Evolutionary conservation across 176 grass and related monocot species (phyloP), one percentile per base, ranked within the genome.

Genomic region (Thalia dealbata): DNA sequence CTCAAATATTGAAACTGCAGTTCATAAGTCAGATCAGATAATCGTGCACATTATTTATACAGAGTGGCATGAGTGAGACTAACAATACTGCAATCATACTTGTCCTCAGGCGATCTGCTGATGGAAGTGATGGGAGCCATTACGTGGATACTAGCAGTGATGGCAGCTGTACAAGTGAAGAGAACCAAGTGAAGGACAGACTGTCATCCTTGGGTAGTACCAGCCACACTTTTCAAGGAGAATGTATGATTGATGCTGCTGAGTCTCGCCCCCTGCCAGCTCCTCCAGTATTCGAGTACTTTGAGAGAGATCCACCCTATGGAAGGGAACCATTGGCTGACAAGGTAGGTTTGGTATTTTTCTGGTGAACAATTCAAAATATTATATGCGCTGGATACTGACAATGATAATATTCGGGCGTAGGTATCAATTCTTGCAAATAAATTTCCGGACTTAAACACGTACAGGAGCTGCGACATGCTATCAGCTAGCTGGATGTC

Each of bases 401-500:
- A 23, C 44, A 48, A 61, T 86, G 27, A 51, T 42, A 11, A 10
- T 63, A 76, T 81, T 19, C 18, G 38, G 25, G 27, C 83, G 73
- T 78, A 95, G 91, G 88, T 90, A 79, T 85, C 79, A 64, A 73
- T 71, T 29, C 83, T 95, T 81, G 74, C 87, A 70, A 73, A 28
- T 61, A 95, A 82, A 71, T 95, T 84, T 75, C 87, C 87, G 35
- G 78, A 81, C 61, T 72, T 95, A 22, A 83, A 77, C 55, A 83
- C 73, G 14, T 90, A 90, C 41, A 84, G 56, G 52, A 95, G 87
- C 48, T 90, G 84, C 81, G 84, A 95, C 79, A 83, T 95, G 61
- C 80, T 90, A 29, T 75, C 87, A 26, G 72, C 84, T 46, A 95
- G 91, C 74, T 95, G 91, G 91, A 90, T 95, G 54, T 95, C 91